Conservation (phyloP, 192 early-diverging fungal species). For the Gryganskiella cystojenkinii region DNA sequence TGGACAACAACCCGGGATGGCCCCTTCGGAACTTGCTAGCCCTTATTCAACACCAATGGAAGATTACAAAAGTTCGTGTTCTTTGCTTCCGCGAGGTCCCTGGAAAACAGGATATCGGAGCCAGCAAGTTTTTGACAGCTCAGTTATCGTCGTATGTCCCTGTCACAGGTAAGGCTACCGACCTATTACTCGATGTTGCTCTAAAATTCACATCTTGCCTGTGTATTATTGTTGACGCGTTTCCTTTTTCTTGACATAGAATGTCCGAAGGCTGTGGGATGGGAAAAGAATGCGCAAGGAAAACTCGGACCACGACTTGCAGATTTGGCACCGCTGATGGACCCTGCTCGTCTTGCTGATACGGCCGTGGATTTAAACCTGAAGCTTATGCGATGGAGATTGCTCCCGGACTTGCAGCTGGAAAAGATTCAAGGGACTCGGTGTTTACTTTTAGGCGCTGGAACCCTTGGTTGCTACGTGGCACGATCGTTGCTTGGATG, state of each 20-base stretch:
- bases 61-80: conserved; percentile 61
- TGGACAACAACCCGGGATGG: conserved; percentile 87
- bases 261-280: conserved; percentile 82
- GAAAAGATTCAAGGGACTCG: conserved; percentile 80
- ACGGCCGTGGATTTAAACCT: conserved; percentile 95
- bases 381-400: conserved; percentile 97
- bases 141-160: conserved; percentile 52
- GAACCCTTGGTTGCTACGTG: conserved; percentile 95
- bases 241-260: conserved; percentile 14
- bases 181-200: background rate
- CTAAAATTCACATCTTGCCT: background rate
- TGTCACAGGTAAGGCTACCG: conserved; percentile 50
- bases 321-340: conserved; percentile 90
- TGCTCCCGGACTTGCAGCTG: conserved; percentile 85
- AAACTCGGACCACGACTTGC: conserved; percentile 85
- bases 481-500: conserved; percentile 89
- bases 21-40: conserved; percentile 91
- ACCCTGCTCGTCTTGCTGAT: conserved; percentile 85
- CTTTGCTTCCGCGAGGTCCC: conserved; percentile 73
- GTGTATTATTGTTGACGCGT: background rate
- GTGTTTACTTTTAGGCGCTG: conserved; percentile 91
- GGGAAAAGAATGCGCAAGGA: conserved; percentile 88
- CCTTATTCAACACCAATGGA: conserved; percentile 64
- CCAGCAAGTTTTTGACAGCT: conserved; percentile 60
- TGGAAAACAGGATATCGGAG: conserved; percentile 54